phyloP scores from a whole-genome alignment of 2,329 filamentous ascomycete species.

The Salinomyces thailandicus region DNA sequence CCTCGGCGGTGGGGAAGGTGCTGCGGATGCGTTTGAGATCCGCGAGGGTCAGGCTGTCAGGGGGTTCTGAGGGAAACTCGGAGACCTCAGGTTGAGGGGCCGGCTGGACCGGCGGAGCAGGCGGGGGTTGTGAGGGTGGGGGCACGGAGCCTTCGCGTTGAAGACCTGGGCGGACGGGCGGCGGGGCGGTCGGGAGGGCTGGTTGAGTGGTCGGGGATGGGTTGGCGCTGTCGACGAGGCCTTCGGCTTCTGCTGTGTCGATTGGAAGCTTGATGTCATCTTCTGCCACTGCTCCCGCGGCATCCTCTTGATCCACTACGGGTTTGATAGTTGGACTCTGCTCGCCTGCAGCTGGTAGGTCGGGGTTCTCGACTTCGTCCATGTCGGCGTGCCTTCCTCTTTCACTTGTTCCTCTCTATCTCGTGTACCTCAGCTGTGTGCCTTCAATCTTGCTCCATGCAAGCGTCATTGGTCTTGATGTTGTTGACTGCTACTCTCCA shows the following conservation, averaged over 20 bases:
- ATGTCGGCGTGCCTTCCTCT: constrained; percentile 11
- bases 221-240: constrained; percentile 9
- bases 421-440: too few species aligned
- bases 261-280: constrained; percentile 4
- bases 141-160: constrained; percentile 32
- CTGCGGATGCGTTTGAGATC: constrained; percentile 37
- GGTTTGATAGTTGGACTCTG: constrained; percentile 22
- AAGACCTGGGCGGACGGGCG: constrained; percentile 28
- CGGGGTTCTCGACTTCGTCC: constrained; percentile 30
- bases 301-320: constrained; percentile 14
- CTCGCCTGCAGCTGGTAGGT: constrained; percentile 25
- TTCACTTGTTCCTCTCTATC: too few species aligned
- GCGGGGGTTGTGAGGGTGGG: constrained; percentile 32
- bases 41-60: constrained; percentile 37
- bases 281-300: constrained; percentile 3
- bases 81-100: constrained; percentile 12
- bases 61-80: constrained; percentile 25
- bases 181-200: constrained; percentile 1
- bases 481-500: too few species aligned
- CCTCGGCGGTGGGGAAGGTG: constrained; percentile 33
- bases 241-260: constrained; percentile 11
- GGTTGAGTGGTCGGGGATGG: constrained; percentile 11
- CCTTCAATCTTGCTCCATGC: too few species aligned
- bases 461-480: too few species aligned
- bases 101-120: constrained; percentile 31